Base-by-base conservation (phyloP, 345 rosid species). In the Brassica juncea region DNA sequence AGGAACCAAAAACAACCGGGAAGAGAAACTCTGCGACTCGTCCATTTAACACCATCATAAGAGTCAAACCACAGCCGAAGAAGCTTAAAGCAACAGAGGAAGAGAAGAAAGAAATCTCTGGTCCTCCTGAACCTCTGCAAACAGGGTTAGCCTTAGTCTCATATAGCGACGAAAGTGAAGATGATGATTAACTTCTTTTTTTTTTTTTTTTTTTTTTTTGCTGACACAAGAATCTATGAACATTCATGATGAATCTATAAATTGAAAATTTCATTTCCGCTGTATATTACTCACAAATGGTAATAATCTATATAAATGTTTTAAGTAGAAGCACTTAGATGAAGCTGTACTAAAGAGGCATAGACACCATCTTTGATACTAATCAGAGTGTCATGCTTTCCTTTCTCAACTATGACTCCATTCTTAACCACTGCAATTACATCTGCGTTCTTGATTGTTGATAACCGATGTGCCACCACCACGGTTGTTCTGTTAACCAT, bases 101-200 rank as follows among this genome's bases (percentile, higher is more conserved):
- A 70, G 77, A 28, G 71, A 74, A 70, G 39, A 78, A 82, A 76
- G 82, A 85, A 55, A 70, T 59, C 19, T 39, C 47, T 62, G 35
- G 34, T 54, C 16, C 77, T 62, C 34, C 57, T 57, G 65, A 76
- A 77, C 76, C 72, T 77, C 78, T 79, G 44, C 81, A 77, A 74
- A 82, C 84, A 12, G 87, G 89, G 58, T 84, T 93, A 72, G 86
- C 87, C 57, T 86, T 93, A 67, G 97, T 95, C 80, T 82, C 91
- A 32, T 93, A 95, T 81, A 90, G 98, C 84, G 97, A 95, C 71
- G 96, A 95, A 72, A 91, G 97, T 74, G 97, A 91, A 62, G 92
- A 86, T 6, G 93, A 91, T 64, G 84, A 78, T 75, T 80, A 75
- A 44, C 61, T 59, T 62, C 16, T 72, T 68, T 47, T 1, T 39